phyloP scores from a whole-genome alignment of 2,329 filamentous ascomycete genomes.

The Thelonectria blattea region DNA sequence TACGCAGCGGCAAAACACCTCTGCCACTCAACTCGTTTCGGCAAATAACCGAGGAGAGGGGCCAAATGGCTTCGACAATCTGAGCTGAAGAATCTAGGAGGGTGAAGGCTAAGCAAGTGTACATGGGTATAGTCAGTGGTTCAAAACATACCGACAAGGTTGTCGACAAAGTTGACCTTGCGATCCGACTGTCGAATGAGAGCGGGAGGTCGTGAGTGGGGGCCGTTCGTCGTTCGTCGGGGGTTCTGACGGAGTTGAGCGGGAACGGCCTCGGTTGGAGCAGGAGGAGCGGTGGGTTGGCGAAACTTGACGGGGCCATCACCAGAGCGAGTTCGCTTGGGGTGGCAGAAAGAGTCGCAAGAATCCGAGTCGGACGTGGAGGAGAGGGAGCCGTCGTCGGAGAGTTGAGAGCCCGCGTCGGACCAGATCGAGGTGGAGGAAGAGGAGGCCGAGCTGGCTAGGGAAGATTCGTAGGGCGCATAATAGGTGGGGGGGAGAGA shows the following conservation, averaged over 20 bases:
- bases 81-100: conserved; percentile 89
- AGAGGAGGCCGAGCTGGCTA: conserved; percentile 77
- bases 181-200: conserved; percentile 88
- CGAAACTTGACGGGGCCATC: conserved; percentile 35
- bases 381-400: conserved; percentile 70
- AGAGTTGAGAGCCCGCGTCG: conserved; percentile 71
- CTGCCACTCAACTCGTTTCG: conserved; percentile 75
- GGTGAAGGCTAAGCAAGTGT: conserved; percentile 43
- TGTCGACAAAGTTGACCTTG: conserved; percentile 95
- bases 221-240: conserved; percentile 61
- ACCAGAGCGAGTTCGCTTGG: conserved; percentile 32
- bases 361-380: conserved; percentile 62
- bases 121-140: conserved; percentile 26
- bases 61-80: conserved; percentile 98
- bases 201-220: conserved; percentile 69
- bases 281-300: conserved; percentile 32
- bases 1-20: conserved; percentile 85
- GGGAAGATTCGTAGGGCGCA: conserved; percentile 70
- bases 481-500: conserved; percentile 53
- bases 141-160: conserved; percentile 87
- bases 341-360: conserved; percentile 51
- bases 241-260: conserved; percentile 70
- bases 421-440: conserved; percentile 83
- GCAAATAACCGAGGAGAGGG: conserved; percentile 81
- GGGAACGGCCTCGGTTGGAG: conserved; percentile 56